Percentiles rank a stretch among this genome's conserved stretches.
phyloP scores from a whole-genome alignment of 768 basidiomycete genomes.

The Russula emetica region DNA sequence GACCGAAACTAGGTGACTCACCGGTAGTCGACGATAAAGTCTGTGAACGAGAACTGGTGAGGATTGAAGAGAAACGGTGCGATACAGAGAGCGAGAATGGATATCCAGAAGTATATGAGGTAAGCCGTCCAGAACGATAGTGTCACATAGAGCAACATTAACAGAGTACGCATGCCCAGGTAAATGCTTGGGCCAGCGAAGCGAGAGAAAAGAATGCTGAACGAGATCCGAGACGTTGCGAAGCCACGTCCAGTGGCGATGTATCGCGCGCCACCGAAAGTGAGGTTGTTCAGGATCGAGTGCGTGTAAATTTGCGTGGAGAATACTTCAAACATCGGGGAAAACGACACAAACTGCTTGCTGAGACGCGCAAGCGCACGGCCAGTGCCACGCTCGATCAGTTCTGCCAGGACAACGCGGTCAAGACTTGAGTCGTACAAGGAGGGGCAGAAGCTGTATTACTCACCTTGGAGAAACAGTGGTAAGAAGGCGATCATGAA shows the following conservation, averaged over 20 bases:
- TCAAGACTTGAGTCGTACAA: neutral
- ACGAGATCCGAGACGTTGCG: constrained; percentile 91
- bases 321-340: constrained; percentile 96
- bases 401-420: constrained; percentile 50
- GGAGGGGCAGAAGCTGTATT: neutral
- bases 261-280: constrained; percentile 96
- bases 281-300: constrained; percentile 94
- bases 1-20: constrained; percentile 35
- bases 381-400: constrained; percentile 91
- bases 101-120: constrained; percentile 97
- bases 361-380: constrained; percentile 87
- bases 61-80: constrained; percentile 99
- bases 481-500: constrained; percentile 97
- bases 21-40: constrained; percentile 96
- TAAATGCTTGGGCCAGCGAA: constrained; percentile 99
- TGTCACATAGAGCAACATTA: constrained; percentile 93
- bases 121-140: constrained; percentile 88
- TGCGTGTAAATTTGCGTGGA: constrained; percentile 98
- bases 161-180: constrained; percentile 87
- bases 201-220: constrained; percentile 93
- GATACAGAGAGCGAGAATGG: constrained; percentile 85
- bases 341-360: constrained; percentile 92
- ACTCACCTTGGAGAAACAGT: constrained; percentile 86
- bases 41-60: constrained; percentile 97
- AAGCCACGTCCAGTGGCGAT: constrained; percentile 99